Conservation (phyloP, 139 green algal species). For the Asterochloris sp. region DNA sequence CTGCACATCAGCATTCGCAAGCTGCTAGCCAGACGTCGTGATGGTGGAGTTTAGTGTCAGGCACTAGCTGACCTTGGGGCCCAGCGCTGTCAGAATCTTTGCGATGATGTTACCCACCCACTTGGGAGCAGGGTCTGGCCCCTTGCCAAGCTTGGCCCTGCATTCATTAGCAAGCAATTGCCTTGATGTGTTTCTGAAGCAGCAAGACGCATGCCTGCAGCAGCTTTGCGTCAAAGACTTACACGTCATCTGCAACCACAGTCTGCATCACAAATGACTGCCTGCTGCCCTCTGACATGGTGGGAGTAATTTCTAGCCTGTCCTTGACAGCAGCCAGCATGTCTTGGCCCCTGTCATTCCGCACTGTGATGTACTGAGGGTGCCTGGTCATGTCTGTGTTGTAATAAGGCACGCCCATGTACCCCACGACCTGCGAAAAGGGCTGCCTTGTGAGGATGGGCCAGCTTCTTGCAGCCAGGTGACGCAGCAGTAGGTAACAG, state of each 20-base stretch:
- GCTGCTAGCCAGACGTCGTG: too few species aligned
- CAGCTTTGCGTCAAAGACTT: neutral
- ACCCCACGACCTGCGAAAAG: slow-evolving; percentile 72
- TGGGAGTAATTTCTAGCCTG: slow-evolving; percentile 39
- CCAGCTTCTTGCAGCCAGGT: too few species aligned
- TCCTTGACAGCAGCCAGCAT: slow-evolving; percentile 70
- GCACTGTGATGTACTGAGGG: slow-evolving; percentile 88
- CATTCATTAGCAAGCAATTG: neutral
- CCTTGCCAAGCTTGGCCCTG: slow-evolving; percentile 80
- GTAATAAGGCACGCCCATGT: slow-evolving; percentile 92
- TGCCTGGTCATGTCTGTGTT: slow-evolving; percentile 80
- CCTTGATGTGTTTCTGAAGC: neutral
- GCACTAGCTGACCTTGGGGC: slow-evolving; percentile 54
- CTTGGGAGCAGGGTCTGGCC: slow-evolving; percentile 69
- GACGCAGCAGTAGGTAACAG: too few species aligned
- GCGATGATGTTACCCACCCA: slow-evolving; percentile 83
- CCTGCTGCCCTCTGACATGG: slow-evolving; percentile 53
- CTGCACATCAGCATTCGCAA: too few species aligned
- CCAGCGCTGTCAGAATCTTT: slow-evolving; percentile 69
- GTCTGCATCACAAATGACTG: slow-evolving; percentile 88
- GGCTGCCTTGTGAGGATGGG: too few species aligned
- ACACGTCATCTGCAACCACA: slow-evolving; percentile 87
- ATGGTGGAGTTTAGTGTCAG: too few species aligned
- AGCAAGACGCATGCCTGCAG: neutral
- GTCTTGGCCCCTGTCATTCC: slow-evolving; percentile 77